Evolutionary conservation across 2,329 filamentous ascomycete species (phyloP).

Genomic region (Pleurostoma richardsiae): DNA sequence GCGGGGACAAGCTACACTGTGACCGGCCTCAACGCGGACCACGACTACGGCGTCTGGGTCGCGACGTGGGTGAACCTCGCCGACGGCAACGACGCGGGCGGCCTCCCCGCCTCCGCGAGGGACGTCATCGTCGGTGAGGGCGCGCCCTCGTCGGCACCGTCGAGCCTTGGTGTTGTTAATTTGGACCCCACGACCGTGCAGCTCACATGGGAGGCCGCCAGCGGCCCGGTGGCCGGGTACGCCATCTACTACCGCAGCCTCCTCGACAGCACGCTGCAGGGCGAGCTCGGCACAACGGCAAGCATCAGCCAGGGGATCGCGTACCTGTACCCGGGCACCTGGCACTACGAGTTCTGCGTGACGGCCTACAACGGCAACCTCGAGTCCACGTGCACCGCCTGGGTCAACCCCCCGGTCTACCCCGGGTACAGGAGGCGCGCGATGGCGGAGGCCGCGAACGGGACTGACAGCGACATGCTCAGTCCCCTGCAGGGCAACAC

Average conservation of each 20-base stretch:
- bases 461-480: too few relatives aligned
- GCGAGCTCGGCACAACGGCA: not conserved
- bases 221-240: not conserved
- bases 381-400: constrained; percentile 3
- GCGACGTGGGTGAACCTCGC: constrained; percentile 1
- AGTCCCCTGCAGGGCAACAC: too few relatives aligned
- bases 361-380: constrained; percentile 12
- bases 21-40: not conserved
- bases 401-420: too few relatives aligned
- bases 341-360: constrained; percentile 14
- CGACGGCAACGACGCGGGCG: not conserved
- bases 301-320: not conserved
- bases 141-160: not conserved
- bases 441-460: too few relatives aligned
- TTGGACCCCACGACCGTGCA: not conserved
- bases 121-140: not conserved
- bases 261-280: not conserved
- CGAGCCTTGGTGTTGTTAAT: not conserved
- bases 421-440: too few relatives aligned
- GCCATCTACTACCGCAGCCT: not conserved
- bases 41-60: not conserved
- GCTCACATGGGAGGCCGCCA: not conserved
- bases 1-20: not conserved
- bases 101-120: not conserved
- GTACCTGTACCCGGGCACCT: constrained; percentile 11